phyloP scores from a whole-genome alignment of 2,329 filamentous ascomycete genomes.

The Emergomyces pasteurianus region DNA sequence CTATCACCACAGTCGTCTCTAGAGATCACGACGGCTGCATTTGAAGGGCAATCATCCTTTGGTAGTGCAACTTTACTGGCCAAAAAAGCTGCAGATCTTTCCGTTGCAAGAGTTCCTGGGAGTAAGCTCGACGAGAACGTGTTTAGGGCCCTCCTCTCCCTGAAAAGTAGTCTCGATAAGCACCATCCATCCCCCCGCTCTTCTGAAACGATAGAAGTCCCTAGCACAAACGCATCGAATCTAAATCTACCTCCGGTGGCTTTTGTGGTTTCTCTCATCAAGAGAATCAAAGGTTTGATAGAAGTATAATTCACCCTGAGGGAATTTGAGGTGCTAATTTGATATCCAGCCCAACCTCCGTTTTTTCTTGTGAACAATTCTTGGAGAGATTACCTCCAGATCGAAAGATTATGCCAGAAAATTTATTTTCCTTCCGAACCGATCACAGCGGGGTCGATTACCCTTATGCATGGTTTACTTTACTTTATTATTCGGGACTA shows the following conservation, averaged over 20 bases:
- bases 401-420: conserved; percentile 27
- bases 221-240: conserved; percentile 18
- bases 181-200: conserved; percentile 19
- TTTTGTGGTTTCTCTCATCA: conserved; percentile 20
- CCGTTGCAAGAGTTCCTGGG: conserved; percentile 25
- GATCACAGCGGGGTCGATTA: conserved; percentile 12
- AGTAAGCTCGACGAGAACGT: conserved; percentile 25
- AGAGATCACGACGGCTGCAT: conserved; percentile 11
- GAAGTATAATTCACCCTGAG: background rate
- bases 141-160: conserved; percentile 23
- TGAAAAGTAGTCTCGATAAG: conserved; percentile 27
- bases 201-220: conserved; percentile 8
- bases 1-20: conserved; percentile 16
- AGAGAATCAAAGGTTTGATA: conserved; percentile 15
- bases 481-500: conserved; percentile 19
- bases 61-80: conserved; percentile 37
- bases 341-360: conserved; percentile 17
- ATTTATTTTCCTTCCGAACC: conserved; percentile 27
- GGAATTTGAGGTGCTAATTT: background rate
- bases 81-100: conserved; percentile 18
- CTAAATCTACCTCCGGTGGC: conserved; percentile 24
- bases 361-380: conserved; percentile 18
- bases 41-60: conserved; percentile 39
- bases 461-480: conserved; percentile 15
- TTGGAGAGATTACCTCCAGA: conserved; percentile 17